Base-by-base conservation (phyloP, 305 asterid species). In the Fraxinus dipetala region DNA sequence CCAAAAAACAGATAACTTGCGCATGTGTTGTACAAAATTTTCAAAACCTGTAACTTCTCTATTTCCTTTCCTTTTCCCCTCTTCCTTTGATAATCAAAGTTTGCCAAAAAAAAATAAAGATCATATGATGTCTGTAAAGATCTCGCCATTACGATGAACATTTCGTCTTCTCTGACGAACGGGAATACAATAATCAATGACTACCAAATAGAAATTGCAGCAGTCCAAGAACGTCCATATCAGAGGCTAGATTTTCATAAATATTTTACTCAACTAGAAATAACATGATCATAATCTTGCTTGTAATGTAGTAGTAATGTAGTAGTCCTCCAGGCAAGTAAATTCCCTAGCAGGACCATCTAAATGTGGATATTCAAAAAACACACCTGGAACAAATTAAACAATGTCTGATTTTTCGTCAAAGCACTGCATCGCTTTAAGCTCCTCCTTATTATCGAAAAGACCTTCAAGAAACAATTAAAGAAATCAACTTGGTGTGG, bases 361-460 rank as follows among this genome's bases (percentile, higher is more conserved):
- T 45, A 74, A 10, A 51, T 9, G 61, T 16, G 67, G 24, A 63
- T 35, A 26, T 24, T 35, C 43, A 73, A 2, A 65, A 79, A 84
- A 65, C 80, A 80, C 87, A 96, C 99, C 99, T 93, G 91, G 90
- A 94, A 94, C 87, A 96, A 87, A 89, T 93, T 93, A 89, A 89
- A 94, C 85, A 96, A 82, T 76, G 99, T 96, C 88, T 93, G 97
- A 81, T 75, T 91, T 87, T 88, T 94, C 16, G 99, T 96, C 89
- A 94, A 90, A 86, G 98, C 98, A 83, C 96, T 93, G 90, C 99
- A 96, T 84, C 99, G 88, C 94, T 96, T 96, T 85, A 96, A 90
- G 90, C 90, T 96, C 91, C 98, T 91, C 89, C 97, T 89, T 80
- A 96, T 96, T 77, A 92, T 91, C 86, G 91, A 88, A 89, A 94